Evolutionary conservation across 495 filamentous ascomycete genomes (phyloP), one percentile per base, ranked within the genome.

Genomic region (Cercophora scortea): DNA sequence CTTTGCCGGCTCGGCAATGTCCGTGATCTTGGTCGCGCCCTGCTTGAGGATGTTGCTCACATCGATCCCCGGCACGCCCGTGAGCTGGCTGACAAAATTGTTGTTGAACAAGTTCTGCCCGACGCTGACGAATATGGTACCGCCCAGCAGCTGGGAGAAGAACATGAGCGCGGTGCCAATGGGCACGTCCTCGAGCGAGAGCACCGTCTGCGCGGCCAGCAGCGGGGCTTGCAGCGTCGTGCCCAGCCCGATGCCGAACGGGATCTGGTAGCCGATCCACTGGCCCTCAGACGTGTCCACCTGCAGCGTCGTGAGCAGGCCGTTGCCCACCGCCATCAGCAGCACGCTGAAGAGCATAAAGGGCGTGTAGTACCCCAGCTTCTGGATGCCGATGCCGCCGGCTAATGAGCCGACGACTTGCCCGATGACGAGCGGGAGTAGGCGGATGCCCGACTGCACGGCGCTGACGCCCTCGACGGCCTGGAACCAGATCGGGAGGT

Each of bases 21-120:
- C 57, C 4, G 68, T 55, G 43, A 82, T 78, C 17, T 73, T 71
- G 2, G 87, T 91, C 1, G 86, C 88, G n/a, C 89, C 89, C 16
- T 49, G 61, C 4, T 71, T 55, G 7, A 81, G 59, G 1, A 90
- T 68, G 32, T 78, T 45, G 0, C 47, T 43, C 0, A 78, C 62
- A 42, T 80, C 49, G 18, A 85, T 63, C 4, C 68, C 69, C 0
- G 82, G 80, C 0, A 79, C 60, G 61, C 47, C 46, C 0, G 50
- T 18, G 1, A 79, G 69, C 8, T 73, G 54, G 35, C 65, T 62
- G 41, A 78, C 60, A 0, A 88, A 71, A 8, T 73, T 62, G 50
- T 79, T 79, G 51, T 74, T 75, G 60, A 88, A 77, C 8, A 88
- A 70, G 40, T 77, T 80, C 58, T 88, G 74, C 0, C 56, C 83